Percentiles rank a stretch among this genome's conserved stretches.
These are phyloP conservation scores for Rhizoctonia solani DNA, from an alignment of 1,284 basidiomycete species.

Conservation along the genomic window DNA sequence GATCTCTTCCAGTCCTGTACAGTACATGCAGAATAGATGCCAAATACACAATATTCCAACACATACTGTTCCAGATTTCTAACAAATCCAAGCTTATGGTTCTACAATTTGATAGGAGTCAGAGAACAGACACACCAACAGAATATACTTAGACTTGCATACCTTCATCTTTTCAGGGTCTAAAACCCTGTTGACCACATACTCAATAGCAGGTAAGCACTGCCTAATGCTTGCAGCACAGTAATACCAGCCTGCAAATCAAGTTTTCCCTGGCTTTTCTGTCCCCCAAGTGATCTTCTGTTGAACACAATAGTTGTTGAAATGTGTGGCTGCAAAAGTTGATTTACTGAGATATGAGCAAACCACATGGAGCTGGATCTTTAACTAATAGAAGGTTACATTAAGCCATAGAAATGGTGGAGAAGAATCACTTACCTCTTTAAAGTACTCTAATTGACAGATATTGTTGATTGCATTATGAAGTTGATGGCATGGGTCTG, in stretches of 20 bases:
- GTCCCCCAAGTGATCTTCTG: slow-evolving; percentile 41
- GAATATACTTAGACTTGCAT: not conserved
- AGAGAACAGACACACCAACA: no score
- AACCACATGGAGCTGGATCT: not conserved
- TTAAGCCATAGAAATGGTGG: not conserved
- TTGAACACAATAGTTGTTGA: slow-evolving; percentile 37
- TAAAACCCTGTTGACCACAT: not conserved
- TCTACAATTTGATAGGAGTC: not conserved
- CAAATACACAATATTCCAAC: no score
- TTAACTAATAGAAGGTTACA: not conserved
- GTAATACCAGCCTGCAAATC: slow-evolving; percentile 43
- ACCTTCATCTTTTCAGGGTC: slow-evolving; percentile 18
- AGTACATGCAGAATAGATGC: no score
- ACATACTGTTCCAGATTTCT: no score
- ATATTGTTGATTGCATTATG: slow-evolving; percentile 45
- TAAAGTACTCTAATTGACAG: slow-evolving; percentile 42
- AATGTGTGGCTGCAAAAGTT: slow-evolving; percentile 40
- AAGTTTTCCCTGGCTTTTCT: slow-evolving; percentile 44
- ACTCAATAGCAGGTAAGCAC: slow-evolving; percentile 1
- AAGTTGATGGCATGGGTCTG: slow-evolving; percentile 46
- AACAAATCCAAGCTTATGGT: not conserved
- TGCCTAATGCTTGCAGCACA: not conserved
- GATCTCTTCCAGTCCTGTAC: no score
- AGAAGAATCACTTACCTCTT: slow-evolving; percentile 35
- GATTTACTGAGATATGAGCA: slow-evolving; percentile 42